Evolutionary conservation across 495 filamentous ascomycete genomes (phyloP), one percentile per base, ranked within the genome.

Genomic region (Annulohypoxylon moriforme): DNA sequence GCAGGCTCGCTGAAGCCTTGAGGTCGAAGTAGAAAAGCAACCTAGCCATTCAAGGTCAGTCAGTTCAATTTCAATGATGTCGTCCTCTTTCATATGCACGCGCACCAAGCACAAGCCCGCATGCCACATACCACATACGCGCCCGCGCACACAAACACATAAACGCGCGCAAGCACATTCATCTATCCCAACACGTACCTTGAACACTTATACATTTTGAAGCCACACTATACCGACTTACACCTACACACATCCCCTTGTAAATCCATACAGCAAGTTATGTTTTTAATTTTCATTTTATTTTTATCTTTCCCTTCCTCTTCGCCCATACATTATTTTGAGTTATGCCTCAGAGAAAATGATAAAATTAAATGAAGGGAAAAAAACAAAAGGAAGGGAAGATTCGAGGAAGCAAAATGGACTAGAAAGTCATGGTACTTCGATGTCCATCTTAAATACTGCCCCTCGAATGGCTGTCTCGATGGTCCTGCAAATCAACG

Each of bases 21-120:
- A 67, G 66, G 44, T 61, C 60, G 13, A 68, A 68, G 65, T 68
- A 65, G 57, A 47, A 47, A 69, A 63, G 61, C 40, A 57, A 42
- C 27, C n/a, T n/a, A n/a, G 42, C 55, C 64, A 73, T 59, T 56
- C 66, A 66, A 73, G 65, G 71, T 73, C 61, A 73, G 65, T 73
- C 56, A 67, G 66, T 69, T 69, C 71, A 62, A 73, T 67, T 42
- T 61, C 47, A 57, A 73, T 52, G 16, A 1, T 40, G 4, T 68
- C 36, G 46, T 65, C 34, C 36, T 57, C 5, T 33, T 70, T 44
- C 52, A 22, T 55, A 60, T 64, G 53, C 63, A 67, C 38, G 58
- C 69, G 59, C 59, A 64, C 14, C 50, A 64, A 58, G 49, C 70
- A 73, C 55, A 60, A 57, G 53, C 59, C 65, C n/a, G n/a, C n/a